Conservation (phyloP, 306 rosid genomes). For the Trichosanthes cucumerina region DNA sequence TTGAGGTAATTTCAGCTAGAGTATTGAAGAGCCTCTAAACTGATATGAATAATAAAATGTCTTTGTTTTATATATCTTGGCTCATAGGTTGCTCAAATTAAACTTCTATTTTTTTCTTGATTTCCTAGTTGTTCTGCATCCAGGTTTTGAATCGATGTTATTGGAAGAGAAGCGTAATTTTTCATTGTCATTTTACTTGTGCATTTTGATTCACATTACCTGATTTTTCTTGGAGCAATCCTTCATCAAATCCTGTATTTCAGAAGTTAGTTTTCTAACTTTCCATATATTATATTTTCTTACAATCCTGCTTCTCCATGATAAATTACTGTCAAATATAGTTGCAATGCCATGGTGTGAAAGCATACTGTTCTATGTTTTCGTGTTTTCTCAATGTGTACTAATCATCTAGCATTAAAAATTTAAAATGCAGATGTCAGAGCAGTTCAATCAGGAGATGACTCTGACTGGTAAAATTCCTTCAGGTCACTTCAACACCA, state of each 20-base stretch:
- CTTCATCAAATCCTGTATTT: not conserved
- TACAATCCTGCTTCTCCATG: not conserved
- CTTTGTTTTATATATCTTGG: not conserved
- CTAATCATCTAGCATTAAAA: constrained; percentile 1
- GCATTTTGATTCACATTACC: not conserved
- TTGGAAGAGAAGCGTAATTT: not conserved
- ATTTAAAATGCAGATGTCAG: constrained; percentile 71
- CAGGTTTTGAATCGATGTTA: not conserved
- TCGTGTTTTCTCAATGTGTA: constrained; percentile 2
- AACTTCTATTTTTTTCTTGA: not conserved
- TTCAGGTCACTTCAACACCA: constrained; percentile 85
- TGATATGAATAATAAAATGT: not conserved
- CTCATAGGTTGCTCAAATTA: not conserved
- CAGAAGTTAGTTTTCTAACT: not conserved
- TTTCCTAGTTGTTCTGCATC: not conserved
- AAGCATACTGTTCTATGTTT: not conserved
- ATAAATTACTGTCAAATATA: not conserved
- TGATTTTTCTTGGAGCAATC: not conserved
- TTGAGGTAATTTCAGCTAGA: not conserved
- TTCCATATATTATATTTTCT: not conserved
- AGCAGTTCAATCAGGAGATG: constrained; percentile 92
- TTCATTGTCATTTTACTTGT: not conserved
- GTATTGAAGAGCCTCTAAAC: not conserved
- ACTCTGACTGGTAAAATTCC: constrained; percentile 89
- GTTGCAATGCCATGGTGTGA: not conserved